Evolutionary conservation across 2,329 filamentous ascomycete genomes (phyloP).

Genomic region (Alternaria novae-zelandiae): DNA sequence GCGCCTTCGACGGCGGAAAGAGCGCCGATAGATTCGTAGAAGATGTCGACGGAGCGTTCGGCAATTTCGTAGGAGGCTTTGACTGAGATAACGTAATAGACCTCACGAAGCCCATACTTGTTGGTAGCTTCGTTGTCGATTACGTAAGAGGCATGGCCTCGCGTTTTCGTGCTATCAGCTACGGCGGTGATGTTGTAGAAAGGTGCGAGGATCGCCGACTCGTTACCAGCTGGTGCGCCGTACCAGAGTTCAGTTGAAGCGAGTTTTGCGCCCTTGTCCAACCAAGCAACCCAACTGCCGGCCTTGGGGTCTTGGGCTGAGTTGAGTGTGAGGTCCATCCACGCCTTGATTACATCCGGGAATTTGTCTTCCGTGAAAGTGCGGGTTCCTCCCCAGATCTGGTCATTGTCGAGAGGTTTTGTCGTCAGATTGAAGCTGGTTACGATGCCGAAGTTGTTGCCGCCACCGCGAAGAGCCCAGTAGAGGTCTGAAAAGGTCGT

Average conservation of each 20-base stretch:
- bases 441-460: constrained; percentile 34
- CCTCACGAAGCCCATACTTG: constrained; percentile 7
- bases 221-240: constrained; percentile 15
- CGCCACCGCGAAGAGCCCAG: constrained; percentile 39
- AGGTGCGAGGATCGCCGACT: background rate
- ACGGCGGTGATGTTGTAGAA: constrained; percentile 7
- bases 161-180: background rate
- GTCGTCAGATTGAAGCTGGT: constrained; percentile 21
- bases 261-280: constrained; percentile 4
- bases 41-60: constrained; percentile 14
- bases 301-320: constrained; percentile 26
- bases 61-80: constrained; percentile 17
- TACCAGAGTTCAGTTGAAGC: constrained; percentile 23
- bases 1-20: constrained; percentile 9
- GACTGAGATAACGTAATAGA: constrained; percentile 17
- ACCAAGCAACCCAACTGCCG: constrained; percentile 37
- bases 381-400: constrained; percentile 19
- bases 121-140: constrained; percentile 5
- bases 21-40: constrained; percentile 10
- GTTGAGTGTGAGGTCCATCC: constrained; percentile 6
- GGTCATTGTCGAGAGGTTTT: constrained; percentile 13
- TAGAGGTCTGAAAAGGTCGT: constrained; percentile 29
- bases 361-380: constrained; percentile 13
- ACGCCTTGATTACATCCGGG: constrained; percentile 20
- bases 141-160: background rate